Conservation (phyloP, 176 grass and related monocot species). For the Poa annua region DNA sequence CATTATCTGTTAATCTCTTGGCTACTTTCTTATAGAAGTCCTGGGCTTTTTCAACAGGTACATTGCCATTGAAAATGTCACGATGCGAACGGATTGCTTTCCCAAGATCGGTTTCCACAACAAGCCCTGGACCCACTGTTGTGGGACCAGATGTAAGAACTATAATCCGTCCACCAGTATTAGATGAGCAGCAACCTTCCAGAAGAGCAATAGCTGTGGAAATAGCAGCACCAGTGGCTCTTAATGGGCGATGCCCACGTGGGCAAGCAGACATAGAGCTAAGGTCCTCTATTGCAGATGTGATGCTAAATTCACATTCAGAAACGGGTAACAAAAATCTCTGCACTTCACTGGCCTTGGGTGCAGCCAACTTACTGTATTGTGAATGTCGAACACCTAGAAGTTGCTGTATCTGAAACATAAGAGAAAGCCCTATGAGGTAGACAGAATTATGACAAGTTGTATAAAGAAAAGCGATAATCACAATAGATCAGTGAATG, state of each 20-base stretch:
- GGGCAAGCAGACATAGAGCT: conserved; percentile 53
- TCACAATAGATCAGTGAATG: not conserved
- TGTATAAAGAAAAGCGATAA: conserved; percentile 12
- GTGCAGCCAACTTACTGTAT: conserved; percentile 61
- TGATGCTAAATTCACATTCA: conserved; percentile 97
- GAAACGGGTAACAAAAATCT: conserved; percentile 82
- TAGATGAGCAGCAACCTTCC: conserved; percentile 73
- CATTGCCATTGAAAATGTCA: conserved; percentile 78
- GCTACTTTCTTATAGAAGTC: conserved; percentile 84
- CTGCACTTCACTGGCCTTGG: conserved; percentile 47
- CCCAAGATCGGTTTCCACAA: conserved; percentile 75
- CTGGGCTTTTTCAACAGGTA: conserved; percentile 63
- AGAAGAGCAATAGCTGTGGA: conserved; percentile 88
- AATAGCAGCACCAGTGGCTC: conserved; percentile 77
- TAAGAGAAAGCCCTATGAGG: conserved; percentile 34
- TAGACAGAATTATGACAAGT: not conserved
- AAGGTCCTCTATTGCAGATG: conserved; percentile 78
- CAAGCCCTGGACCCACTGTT: conserved; percentile 83
- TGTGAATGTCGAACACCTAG: conserved; percentile 57
- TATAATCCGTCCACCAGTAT: conserved; percentile 72
- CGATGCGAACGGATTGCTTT: conserved; percentile 85
- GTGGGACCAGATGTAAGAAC: conserved; percentile 92
- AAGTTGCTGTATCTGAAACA: conserved; percentile 82
- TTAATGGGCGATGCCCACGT: conserved; percentile 63
- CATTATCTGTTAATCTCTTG: conserved; percentile 67